Evolutionary conservation across 768 basidiomycete species (phyloP), one percentile per base, ranked within the genome.

Genomic region (Podaxis sp.): DNA sequence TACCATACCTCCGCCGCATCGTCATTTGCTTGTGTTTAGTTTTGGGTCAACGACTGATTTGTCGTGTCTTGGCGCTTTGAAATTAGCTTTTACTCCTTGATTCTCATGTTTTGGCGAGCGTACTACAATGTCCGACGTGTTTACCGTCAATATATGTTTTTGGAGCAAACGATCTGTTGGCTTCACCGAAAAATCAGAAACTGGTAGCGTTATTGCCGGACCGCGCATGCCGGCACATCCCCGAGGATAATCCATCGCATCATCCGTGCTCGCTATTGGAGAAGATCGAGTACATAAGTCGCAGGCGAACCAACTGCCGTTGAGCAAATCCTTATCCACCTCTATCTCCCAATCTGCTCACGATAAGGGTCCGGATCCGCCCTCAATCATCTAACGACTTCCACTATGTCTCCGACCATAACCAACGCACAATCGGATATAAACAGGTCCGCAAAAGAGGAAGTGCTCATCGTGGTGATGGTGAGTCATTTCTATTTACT

Each of bases 391-490:
- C 42, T 18, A 23, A 23, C 18, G 1, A 9, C 32, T 32, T 9
- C 32, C 42, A 40, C 10, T 14, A 54, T 55, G 59, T 6, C 35
- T 35, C 5, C 21, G 38, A 50, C 38, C 28, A 3, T 37, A 18
- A 38, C 28, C 36, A 51, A 52, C n/a, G 16, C 46, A 48, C 48
- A 48, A 25, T 50, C 57, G 57, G 57, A 40, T 35, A n/a, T 25
- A 14, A 50, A 18, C 13, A 38, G 32, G 16, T 2, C 47, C 14
- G 4, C 36, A 21, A 37, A 47, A 28, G 37, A 27, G 16, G 40
- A 59, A 13, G 61, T 73, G 36, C 70, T 83, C 59, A 73, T 85
- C 61, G 67, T 84, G 23, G 76, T 82, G 47, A 84, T 85, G 83
- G 82, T 84, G 47, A 55, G 68, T 61, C 23, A 16, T 35, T 37